Evolutionary conservation across 139 green algal species (phyloP).

Genomic region (Micractinium sp.): DNA sequence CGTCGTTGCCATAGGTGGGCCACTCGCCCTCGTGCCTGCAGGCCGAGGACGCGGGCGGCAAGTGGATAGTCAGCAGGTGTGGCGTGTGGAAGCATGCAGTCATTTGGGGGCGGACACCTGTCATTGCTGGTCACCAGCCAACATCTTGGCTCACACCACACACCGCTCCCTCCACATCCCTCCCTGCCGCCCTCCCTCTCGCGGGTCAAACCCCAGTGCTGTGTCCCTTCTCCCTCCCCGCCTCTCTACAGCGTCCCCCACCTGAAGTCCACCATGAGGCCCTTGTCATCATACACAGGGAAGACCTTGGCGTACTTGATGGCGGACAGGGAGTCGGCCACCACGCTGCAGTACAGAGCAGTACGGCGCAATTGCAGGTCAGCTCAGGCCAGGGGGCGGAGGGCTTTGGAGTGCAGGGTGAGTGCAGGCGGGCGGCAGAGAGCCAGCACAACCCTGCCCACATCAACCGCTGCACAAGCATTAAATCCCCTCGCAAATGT

Average conservation of each 20-base stretch:
- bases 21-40: slow-evolving; percentile 66
- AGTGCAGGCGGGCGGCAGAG: neutral
- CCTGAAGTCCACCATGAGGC: slow-evolving; percentile 66
- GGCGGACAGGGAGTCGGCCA: slow-evolving; percentile 75
- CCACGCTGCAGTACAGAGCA: slow-evolving; percentile 38
- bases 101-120: too few relatives aligned
- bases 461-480: too few relatives aligned
- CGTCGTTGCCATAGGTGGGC: slow-evolving; percentile 84
- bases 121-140: too few relatives aligned
- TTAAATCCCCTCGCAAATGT: too few relatives aligned
- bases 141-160: too few relatives aligned
- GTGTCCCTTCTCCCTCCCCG: neutral
- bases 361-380: too few relatives aligned
- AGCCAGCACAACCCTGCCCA: neutral
- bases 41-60: neutral
- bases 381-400: too few relatives aligned
- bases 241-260: slow-evolving; percentile 14
- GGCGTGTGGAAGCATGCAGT: too few relatives aligned
- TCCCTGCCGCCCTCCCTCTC: neutral
- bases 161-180: neutral
- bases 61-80: neutral
- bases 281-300: slow-evolving; percentile 55
- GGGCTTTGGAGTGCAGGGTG: too few relatives aligned
- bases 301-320: slow-evolving; percentile 81
- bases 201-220: neutral